These are phyloP conservation scores for Neurospora sp. DNA, from an alignment of 495 filamentous ascomycete species.

Conservation along the genomic window DNA sequence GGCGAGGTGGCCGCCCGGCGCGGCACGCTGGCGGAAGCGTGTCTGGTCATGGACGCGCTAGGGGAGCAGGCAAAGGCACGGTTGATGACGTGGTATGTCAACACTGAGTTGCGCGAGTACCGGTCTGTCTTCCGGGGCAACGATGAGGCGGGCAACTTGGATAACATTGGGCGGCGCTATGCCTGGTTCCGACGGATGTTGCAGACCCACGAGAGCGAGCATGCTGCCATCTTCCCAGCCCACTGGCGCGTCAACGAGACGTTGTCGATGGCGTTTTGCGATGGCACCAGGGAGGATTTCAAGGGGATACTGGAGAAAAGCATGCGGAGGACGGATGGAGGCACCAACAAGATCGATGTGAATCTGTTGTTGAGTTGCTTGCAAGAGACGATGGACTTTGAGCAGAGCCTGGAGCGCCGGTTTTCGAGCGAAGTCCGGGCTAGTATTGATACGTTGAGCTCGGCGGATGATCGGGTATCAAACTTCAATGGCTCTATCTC, in stretches of 20 bases:
- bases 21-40: constrained; percentile 71
- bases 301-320: constrained; percentile 83
- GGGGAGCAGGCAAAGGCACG: constrained; percentile 79
- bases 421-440: constrained; percentile 68
- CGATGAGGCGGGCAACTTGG: constrained; percentile 91
- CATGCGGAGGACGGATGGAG: constrained; percentile 63
- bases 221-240: constrained; percentile 76
- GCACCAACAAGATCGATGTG: constrained; percentile 65
- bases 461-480: constrained; percentile 62
- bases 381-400: constrained; percentile 95
- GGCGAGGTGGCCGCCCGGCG: constrained; percentile 65
- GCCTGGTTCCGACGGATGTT: constrained; percentile 94
- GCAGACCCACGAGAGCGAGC: constrained; percentile 93
- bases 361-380: constrained; percentile 84
- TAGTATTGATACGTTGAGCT: constrained; percentile 89
- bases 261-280: constrained; percentile 87
- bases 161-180: constrained; percentile 92
- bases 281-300: constrained; percentile 91
- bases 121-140: constrained; percentile 90
- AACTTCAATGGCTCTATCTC: constrained; percentile 90
- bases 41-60: constrained; percentile 87
- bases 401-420: constrained; percentile 77
- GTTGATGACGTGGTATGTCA: constrained; percentile 93
- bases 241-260: constrained; percentile 87
- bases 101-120: constrained; percentile 92